These are phyloP conservation scores for Cutaneotrichosporon sp. DNA, from an alignment of 1,284 basidiomycete species.

Conservation along the genomic window DNA sequence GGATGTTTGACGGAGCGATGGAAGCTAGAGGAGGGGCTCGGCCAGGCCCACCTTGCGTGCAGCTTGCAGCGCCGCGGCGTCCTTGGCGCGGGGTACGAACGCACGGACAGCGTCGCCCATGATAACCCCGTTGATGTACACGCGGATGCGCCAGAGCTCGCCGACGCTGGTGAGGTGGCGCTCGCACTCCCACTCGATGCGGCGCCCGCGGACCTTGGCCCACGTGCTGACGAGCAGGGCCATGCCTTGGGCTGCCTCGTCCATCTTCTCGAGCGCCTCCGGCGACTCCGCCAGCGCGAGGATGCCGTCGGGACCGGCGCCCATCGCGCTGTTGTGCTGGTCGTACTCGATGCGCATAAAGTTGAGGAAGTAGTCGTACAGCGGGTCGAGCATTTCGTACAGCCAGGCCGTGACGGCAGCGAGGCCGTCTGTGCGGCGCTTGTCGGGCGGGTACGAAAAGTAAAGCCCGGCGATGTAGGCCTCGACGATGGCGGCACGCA, in stretches of 20 bases:
- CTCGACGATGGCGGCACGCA: constrained; percentile 49
- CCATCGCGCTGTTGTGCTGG: constrained; percentile 34
- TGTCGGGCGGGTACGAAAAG: constrained; percentile 36
- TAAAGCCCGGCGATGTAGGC: constrained; percentile 50
- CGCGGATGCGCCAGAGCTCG: constrained; percentile 33
- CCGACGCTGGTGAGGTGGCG: constrained; percentile 38
- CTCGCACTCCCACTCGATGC: constrained; percentile 35
- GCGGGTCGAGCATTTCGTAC: constrained; percentile 47
- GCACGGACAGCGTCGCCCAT: constrained; percentile 41
- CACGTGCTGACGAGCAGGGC: constrained; percentile 33
- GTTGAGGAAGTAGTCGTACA: constrained; percentile 46
- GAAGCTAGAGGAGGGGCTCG: neutral
- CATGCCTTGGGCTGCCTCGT: constrained; percentile 36
- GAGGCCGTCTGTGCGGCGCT: constrained; percentile 29
- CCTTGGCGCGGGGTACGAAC: constrained; percentile 35
- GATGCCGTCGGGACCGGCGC: constrained; percentile 28
- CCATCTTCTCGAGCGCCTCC: constrained; percentile 32
- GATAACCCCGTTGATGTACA: constrained; percentile 39
- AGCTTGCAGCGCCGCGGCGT: constrained; percentile 42
- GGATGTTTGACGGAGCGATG: neutral
- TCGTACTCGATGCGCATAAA: constrained; percentile 42
- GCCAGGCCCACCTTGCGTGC: constrained; percentile 39
- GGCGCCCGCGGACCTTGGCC: constrained; percentile 19
- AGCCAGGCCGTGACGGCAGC: constrained; percentile 40
- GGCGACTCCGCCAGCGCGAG: constrained; percentile 26